A percentile compares a stretch with the other conserved stretches of the same genome.
phyloP scores from a whole-genome alignment of 441 rosid genomes.

The Kokia cookei region DNA sequence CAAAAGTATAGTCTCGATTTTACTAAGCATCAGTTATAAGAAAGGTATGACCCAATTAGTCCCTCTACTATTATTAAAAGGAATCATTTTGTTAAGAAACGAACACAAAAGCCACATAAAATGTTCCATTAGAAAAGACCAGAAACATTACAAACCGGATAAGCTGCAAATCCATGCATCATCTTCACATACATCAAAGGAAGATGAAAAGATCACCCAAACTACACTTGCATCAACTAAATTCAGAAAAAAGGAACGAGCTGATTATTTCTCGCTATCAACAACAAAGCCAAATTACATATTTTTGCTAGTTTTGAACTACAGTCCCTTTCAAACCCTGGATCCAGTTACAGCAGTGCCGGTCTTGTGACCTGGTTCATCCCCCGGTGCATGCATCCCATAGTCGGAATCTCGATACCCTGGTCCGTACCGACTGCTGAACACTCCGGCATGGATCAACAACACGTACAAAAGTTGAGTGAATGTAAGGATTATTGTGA shows the following conservation, averaged over 20 bases:
- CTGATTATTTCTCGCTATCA: no score
- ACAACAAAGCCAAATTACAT: not conserved
- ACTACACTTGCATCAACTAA: not conserved
- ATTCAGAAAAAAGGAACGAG: not conserved
- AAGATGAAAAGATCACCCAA: not conserved
- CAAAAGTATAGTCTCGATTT: no score
- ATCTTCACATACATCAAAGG: not conserved
- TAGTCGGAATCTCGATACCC: slow-evolving; percentile 59
- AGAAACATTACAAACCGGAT: not conserved
- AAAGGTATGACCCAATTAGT: no score
- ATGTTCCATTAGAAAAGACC: not conserved
- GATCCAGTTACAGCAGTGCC: slow-evolving; percentile 16
- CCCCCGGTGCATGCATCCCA: slow-evolving; percentile 28
- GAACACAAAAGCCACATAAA: not conserved
- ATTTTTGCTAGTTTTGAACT: not conserved
- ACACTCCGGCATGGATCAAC: slow-evolving; percentile 64
- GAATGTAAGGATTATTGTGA: slow-evolving; percentile 57
- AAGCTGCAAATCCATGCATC: not conserved
- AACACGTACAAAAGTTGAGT: slow-evolving; percentile 55
- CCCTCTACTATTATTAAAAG: no score
- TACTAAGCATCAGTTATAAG: no score
- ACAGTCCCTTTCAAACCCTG: slow-evolving; percentile 13
- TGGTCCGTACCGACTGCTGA: slow-evolving; percentile 68
- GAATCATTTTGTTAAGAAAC: no score
- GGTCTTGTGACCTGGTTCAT: slow-evolving; percentile 26